A percentile compares a stretch with the other conserved stretches of the same genome.
These are phyloP conservation scores for Hypsizygus marmoreus DNA, from an alignment of 768 basidiomycete species.

Conservation along the genomic window DNA sequence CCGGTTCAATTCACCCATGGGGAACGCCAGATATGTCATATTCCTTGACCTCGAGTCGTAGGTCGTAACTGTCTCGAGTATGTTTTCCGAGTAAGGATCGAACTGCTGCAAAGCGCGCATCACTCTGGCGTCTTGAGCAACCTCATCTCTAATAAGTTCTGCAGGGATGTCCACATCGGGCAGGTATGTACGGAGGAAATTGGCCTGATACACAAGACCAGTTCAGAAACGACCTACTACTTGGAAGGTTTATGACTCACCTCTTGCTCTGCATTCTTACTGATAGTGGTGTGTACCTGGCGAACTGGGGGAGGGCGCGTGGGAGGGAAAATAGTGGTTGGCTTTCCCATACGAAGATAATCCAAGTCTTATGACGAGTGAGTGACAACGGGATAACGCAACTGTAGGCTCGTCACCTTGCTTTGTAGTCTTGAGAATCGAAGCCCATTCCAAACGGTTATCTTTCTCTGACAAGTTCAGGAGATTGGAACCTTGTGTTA, in stretches of 20 bases:
- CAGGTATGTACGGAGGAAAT: conserved; percentile 68
- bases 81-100: conserved; percentile 60
- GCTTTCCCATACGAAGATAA: conserved; percentile 26
- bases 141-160: conserved; percentile 62
- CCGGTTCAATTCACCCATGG: conserved; percentile 59
- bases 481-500: conserved; percentile 60
- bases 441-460: conserved; percentile 55
- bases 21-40: conserved; percentile 50
- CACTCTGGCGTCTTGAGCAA: conserved; percentile 46
- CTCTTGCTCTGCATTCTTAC: conserved; percentile 65
- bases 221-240: too few relatives aligned
- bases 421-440: conserved; percentile 31
- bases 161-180: conserved; percentile 75
- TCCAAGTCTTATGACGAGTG: neutral
- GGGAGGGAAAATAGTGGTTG: conserved; percentile 56
- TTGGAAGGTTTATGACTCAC: conserved; percentile 49
- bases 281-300: conserved; percentile 32
- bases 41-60: conserved; percentile 21
- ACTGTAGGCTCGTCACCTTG: conserved; percentile 28
- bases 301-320: conserved; percentile 43
- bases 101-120: conserved; percentile 40
- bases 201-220: conserved; percentile 46
- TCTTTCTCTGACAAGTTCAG: conserved; percentile 50
- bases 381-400: conserved; percentile 1
- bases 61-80: conserved; percentile 44